Evolutionary conservation across 1,139 yeast species (phyloP).

Genomic region (Zygoascus sp.): DNA sequence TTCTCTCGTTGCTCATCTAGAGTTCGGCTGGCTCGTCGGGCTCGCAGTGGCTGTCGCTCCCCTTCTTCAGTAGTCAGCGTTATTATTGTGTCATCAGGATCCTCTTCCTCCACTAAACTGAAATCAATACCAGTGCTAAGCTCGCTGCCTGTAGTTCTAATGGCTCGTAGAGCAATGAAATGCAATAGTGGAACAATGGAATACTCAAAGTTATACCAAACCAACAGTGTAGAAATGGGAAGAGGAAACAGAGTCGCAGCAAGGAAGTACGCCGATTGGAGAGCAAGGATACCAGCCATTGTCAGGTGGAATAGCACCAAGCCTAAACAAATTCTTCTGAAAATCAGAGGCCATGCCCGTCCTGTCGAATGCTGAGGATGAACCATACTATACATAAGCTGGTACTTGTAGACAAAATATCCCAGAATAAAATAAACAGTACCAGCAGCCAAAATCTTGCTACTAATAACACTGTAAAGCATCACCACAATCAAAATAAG

Average conservation of each 20-base stretch:
- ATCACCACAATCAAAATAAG: slow-evolving; percentile 69
- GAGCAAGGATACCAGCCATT: slow-evolving; percentile 85
- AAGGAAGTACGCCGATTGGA: slow-evolving; percentile 68
- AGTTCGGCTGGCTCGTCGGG: slow-evolving; percentile 39
- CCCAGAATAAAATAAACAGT: slow-evolving; percentile 69
- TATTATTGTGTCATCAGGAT: neutral
- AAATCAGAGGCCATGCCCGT: slow-evolving; percentile 79
- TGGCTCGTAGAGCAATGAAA: slow-evolving; percentile 79
- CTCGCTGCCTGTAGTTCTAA: slow-evolving; percentile 31
- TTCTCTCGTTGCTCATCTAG: slow-evolving; percentile 65
- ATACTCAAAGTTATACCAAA: slow-evolving; percentile 76
- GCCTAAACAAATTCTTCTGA: slow-evolving; percentile 68
- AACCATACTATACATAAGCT: slow-evolving; percentile 69
- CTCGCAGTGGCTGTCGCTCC: slow-evolving; percentile 14
- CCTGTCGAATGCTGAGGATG: slow-evolving; percentile 91
- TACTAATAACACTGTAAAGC: slow-evolving; percentile 67
- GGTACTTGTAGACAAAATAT: slow-evolving; percentile 75
- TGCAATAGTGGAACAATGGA: slow-evolving; percentile 75
- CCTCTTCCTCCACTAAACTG: slow-evolving; percentile 6
- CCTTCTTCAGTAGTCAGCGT: neutral
- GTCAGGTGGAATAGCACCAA: slow-evolving; percentile 75
- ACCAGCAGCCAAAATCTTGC: slow-evolving; percentile 71
- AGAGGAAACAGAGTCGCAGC: slow-evolving; percentile 72
- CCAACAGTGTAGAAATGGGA: slow-evolving; percentile 61
- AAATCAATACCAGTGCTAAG: slow-evolving; percentile 11